phyloP scores from a whole-genome alignment of 306 rosid genomes.

The Nissolia schottii region DNA sequence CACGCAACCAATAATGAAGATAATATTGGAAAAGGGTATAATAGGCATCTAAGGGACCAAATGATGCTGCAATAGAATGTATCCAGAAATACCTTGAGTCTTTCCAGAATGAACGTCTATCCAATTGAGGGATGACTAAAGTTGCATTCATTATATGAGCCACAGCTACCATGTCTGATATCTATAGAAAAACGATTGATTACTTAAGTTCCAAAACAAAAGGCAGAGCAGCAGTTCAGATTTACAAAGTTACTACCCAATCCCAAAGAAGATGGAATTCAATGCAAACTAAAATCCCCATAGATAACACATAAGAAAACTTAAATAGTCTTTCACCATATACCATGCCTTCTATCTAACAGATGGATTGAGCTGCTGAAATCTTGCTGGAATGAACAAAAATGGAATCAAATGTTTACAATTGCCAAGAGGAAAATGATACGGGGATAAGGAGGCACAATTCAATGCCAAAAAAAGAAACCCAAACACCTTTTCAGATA shows the following conservation, averaged over 20 bases:
- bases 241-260: slow-evolving; percentile 14
- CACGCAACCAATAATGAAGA: slow-evolving; percentile 20
- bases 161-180: slow-evolving; percentile 94
- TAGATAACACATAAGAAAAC: neutral
- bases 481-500: neutral
- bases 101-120: slow-evolving; percentile 90
- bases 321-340: neutral
- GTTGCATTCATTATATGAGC: slow-evolving; percentile 89
- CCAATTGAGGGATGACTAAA: slow-evolving; percentile 84
- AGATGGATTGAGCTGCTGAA: neutral
- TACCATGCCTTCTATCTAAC: slow-evolving; percentile 3
- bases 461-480: slow-evolving; percentile 3
- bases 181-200: slow-evolving; percentile 39
- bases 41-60: neutral
- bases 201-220: neutral
- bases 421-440: neutral
- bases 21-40: neutral
- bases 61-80: slow-evolving; percentile 14
- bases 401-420: neutral
- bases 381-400: neutral
- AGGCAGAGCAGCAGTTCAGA: slow-evolving; percentile 5
- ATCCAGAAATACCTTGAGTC: slow-evolving; percentile 61
- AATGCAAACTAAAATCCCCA: slow-evolving; percentile 10
- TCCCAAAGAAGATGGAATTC: slow-evolving; percentile 10
- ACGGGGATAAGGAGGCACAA: neutral